Evolutionary conservation across 108 stramenopile species (phyloP).

Genomic region (Nitzschia sp.): DNA sequence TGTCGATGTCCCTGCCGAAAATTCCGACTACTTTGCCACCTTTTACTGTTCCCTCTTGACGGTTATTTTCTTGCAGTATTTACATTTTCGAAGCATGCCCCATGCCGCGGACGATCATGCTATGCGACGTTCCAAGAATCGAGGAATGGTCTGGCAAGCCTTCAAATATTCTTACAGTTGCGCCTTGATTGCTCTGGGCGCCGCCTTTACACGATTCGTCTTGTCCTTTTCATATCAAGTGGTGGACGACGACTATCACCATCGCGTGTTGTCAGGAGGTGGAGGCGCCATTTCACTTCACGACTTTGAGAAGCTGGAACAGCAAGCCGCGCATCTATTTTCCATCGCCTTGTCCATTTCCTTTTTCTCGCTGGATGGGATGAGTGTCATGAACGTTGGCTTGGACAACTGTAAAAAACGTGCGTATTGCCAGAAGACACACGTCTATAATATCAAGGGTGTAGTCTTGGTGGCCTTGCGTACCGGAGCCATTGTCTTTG

Average conservation of each 20-base stretch:
- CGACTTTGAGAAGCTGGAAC: neutral
- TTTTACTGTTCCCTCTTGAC: conserved; percentile 33
- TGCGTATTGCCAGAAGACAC: conserved; percentile 4
- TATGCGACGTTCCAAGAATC: conserved; percentile 21
- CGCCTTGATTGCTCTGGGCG: conserved; percentile 42
- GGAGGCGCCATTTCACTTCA: neutral
- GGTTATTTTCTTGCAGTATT: conserved; percentile 28
- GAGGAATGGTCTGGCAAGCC: conserved; percentile 8
- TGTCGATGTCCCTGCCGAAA: conserved; percentile 28
- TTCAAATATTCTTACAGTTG: conserved; percentile 24
- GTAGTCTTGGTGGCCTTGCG: conserved; percentile 17
- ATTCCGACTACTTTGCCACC: conserved; percentile 9
- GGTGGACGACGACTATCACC: neutral
- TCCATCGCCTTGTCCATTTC: conserved; percentile 27
- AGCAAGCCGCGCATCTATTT: conserved; percentile 31
- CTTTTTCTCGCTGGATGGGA: conserved; percentile 39
- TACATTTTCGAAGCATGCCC: conserved; percentile 43
- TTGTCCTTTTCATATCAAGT: conserved; percentile 10
- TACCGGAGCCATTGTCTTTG: conserved; percentile 23
- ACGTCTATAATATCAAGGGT: neutral
- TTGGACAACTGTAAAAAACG: neutral
- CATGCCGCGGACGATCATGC: conserved; percentile 33
- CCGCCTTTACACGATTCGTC: conserved; percentile 42
- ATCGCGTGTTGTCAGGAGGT: neutral
- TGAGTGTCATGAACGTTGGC: conserved; percentile 44